Percentiles rank a stretch among this genome's conserved stretches.
phyloP scores from a whole-genome alignment of 148 eudicot genomes.

The Silene uniflora region DNA sequence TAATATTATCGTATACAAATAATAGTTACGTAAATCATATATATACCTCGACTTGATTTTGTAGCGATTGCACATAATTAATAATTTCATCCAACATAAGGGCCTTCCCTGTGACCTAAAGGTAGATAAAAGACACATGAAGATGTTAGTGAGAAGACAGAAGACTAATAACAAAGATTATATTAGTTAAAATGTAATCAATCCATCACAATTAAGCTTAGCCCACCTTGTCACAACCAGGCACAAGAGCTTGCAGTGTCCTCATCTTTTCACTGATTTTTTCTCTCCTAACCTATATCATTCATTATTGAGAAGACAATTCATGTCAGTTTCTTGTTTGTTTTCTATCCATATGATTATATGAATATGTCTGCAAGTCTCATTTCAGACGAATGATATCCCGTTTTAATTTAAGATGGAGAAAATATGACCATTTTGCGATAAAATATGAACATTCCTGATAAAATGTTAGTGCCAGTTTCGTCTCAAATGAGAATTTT shows the following conservation, averaged over 20 bases:
- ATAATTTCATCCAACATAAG: constrained; percentile 88
- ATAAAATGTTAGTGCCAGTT: too few species aligned
- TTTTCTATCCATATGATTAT: too few species aligned
- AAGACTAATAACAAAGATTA: neutral
- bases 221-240: constrained; percentile 88
- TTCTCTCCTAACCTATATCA: constrained; percentile 72
- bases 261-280: constrained; percentile 88
- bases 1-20: too few species aligned
- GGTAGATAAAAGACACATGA: constrained; percentile 28
- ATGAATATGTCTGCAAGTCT: too few species aligned
- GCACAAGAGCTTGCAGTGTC: constrained; percentile 67
- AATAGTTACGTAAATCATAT: too few species aligned
- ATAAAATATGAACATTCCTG: too few species aligned
- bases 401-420: too few species aligned
- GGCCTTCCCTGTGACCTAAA: constrained; percentile 89
- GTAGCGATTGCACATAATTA: constrained; percentile 75
- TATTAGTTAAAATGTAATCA: neutral
- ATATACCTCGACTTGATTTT: constrained; percentile 74
- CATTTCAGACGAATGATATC: neutral
- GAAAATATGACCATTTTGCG: too few species aligned
- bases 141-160: constrained; percentile 1
- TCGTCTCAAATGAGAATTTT: too few species aligned
- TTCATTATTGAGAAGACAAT: neutral
- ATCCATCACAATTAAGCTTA: neutral
- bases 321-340: neutral